These are phyloP conservation scores for Ustilago shanxiensis DNA, from an alignment of 1,284 basidiomycete genomes.

Conservation along the genomic window DNA sequence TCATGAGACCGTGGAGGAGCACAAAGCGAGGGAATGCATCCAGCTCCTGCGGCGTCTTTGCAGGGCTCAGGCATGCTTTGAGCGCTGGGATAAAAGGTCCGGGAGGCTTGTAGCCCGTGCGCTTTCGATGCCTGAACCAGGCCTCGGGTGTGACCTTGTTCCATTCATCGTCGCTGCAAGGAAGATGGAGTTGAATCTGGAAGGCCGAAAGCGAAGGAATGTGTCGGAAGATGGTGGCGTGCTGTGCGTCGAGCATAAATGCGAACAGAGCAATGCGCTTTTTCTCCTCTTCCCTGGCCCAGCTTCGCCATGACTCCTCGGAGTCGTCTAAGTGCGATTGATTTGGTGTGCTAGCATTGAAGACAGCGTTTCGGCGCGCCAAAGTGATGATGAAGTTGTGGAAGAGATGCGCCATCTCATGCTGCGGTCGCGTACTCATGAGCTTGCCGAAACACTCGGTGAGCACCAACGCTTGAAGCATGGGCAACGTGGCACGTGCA, in stretches of 20 bases:
- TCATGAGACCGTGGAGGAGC: constrained; percentile 59
- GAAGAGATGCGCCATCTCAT: constrained; percentile 63
- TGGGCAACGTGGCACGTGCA: constrained; percentile 53
- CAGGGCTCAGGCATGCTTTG: constrained; percentile 53
- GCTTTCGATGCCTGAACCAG: constrained; percentile 44
- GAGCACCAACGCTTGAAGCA: constrained; percentile 60
- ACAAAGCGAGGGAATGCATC: constrained; percentile 56
- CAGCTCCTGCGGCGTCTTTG: constrained; percentile 50
- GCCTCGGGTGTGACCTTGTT: constrained; percentile 49
- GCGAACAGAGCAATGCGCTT: constrained; percentile 57
- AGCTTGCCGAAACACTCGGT: constrained; percentile 59
- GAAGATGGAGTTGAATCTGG: constrained; percentile 55
- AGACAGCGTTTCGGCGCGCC: constrained; percentile 60
- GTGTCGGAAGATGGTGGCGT: constrained; percentile 59
- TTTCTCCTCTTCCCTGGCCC: constrained; percentile 61
- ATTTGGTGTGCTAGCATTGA: constrained; percentile 37
- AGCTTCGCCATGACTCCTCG: constrained; percentile 55
- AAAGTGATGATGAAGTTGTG: constrained; percentile 62
- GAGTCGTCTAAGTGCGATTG: constrained; percentile 41
- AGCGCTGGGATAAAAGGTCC: constrained; percentile 53
- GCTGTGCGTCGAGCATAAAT: constrained; percentile 59
- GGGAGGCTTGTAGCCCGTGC: constrained; percentile 48
- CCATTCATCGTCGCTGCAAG: constrained; percentile 57
- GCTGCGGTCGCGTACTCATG: constrained; percentile 58
- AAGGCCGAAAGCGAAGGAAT: constrained; percentile 56